Conservation (phyloP, 2,329 filamentous ascomycete genomes). For the Colletotrichum tamarilloi region DNA sequence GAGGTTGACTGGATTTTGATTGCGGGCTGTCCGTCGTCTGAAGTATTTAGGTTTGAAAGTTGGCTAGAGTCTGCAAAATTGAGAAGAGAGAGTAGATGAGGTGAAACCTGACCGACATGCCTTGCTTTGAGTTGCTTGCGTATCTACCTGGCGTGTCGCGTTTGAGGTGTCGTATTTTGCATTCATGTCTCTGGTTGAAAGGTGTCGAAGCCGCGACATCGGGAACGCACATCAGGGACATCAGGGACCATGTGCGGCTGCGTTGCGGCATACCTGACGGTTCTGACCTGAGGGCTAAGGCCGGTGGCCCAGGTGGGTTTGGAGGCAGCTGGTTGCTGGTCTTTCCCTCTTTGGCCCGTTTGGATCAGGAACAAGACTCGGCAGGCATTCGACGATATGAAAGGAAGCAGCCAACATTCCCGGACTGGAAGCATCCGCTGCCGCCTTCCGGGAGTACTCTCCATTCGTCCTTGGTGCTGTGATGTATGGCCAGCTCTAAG, state of each 20-base stretch:
- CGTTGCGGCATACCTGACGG: neutral
- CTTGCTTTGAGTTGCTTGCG: slow-evolving; percentile 9
- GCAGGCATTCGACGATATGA: slow-evolving; percentile 21
- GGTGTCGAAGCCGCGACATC: neutral
- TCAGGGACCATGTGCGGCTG: neutral
- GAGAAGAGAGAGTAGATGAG: neutral
- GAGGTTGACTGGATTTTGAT: neutral
- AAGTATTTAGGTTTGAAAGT: neutral
- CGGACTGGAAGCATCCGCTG: neutral
- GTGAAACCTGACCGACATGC: slow-evolving; percentile 22
- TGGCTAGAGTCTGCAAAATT: no score
- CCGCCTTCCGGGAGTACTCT: neutral
- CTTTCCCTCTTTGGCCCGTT: slow-evolving; percentile 1
- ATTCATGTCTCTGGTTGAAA: neutral
- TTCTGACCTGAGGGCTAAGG: neutral
- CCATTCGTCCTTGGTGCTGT: no score
- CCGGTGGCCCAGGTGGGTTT: neutral
- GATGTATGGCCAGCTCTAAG: neutral
- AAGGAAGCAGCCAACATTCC: slow-evolving; percentile 18
- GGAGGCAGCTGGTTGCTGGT: neutral
- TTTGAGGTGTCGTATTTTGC: slow-evolving; percentile 21
- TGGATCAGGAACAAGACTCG: neutral
- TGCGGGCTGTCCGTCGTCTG: slow-evolving; percentile 5
- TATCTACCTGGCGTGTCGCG: slow-evolving; percentile 20
- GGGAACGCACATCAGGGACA: slow-evolving; percentile 4